These are phyloP conservation scores for Davidsoniella eucalypti DNA, from an alignment of 2,329 filamentous ascomycete species.

Conservation along the genomic window DNA sequence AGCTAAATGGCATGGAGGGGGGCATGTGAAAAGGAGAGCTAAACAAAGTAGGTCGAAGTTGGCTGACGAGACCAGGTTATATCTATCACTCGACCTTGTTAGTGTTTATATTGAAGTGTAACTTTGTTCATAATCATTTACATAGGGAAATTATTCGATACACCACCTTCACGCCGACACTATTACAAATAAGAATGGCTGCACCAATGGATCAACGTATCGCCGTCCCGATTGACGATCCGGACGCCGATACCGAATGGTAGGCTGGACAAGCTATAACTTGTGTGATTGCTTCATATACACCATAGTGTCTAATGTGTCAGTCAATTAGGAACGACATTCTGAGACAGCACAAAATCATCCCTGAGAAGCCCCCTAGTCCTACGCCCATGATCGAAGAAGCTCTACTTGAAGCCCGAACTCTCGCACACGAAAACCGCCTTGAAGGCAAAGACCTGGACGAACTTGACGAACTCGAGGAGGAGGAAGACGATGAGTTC, in stretches of 20 bases:
- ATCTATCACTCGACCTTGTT: too few species aligned
- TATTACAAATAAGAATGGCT: slow-evolving; percentile 30
- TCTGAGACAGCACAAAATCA: slow-evolving; percentile 86
- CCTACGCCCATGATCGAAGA: slow-evolving; percentile 94
- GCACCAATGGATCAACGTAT: slow-evolving; percentile 47
- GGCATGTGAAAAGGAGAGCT: too few species aligned
- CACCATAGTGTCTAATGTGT: neutral
- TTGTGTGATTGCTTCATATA: neutral
- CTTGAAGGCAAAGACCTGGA: slow-evolving; percentile 89
- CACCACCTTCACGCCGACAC: too few species aligned
- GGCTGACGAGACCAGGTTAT: too few species aligned
- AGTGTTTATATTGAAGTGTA: too few species aligned
- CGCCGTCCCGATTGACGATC: slow-evolving; percentile 77
- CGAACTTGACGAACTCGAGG: slow-evolving; percentile 83
- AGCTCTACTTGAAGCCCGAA: slow-evolving; percentile 67
- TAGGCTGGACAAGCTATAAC: slow-evolving; percentile 22
- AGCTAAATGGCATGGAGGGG: too few species aligned
- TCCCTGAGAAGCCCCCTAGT: slow-evolving; percentile 93
- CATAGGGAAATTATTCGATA: neutral
- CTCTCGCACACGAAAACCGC: slow-evolving; percentile 77
- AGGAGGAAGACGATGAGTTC: slow-evolving; percentile 87
- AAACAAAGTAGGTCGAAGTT: too few species aligned
- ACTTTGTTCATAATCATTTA: too few species aligned
- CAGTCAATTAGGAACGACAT: slow-evolving; percentile 70
- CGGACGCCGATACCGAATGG: slow-evolving; percentile 98